Percentiles rank a stretch among this genome's conserved stretches.
These are phyloP conservation scores for Didymella glomerata DNA, from an alignment of 2,329 filamentous ascomycete species.

Conservation along the genomic window DNA sequence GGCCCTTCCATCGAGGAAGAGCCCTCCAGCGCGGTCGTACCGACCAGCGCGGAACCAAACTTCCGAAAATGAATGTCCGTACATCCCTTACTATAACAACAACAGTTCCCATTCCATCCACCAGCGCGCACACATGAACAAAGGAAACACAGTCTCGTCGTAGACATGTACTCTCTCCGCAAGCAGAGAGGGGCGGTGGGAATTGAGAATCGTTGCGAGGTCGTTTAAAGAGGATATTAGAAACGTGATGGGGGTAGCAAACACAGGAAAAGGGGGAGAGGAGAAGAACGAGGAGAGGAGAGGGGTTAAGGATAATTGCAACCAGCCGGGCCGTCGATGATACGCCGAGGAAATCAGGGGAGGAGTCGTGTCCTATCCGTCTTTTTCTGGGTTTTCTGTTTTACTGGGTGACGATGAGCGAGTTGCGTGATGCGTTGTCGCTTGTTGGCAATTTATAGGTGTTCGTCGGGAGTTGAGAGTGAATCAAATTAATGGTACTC, in stretches of 20 bases:
- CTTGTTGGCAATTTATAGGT: slow-evolving; percentile 30
- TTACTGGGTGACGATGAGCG: slow-evolving; percentile 35
- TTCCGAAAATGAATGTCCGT: slow-evolving; percentile 32
- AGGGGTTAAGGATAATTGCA: slow-evolving; percentile 33
- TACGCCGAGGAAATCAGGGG: slow-evolving; percentile 41
- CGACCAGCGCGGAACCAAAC: slow-evolving; percentile 37
- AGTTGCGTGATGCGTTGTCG: slow-evolving; percentile 30
- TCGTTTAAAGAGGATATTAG: slow-evolving; percentile 21
- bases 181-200: slow-evolving; percentile 32
- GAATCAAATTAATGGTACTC: slow-evolving; percentile 27
- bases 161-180: slow-evolving; percentile 46
- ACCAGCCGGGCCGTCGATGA: slow-evolving; percentile 31
- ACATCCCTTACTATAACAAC: slow-evolving; percentile 25
- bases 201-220: slow-evolving; percentile 25
- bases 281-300: slow-evolving; percentile 26
- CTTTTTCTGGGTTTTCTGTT: slow-evolving; percentile 45
- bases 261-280: slow-evolving; percentile 27
- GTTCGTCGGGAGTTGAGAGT: slow-evolving; percentile 27
- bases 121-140: slow-evolving; percentile 32
- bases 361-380: slow-evolving; percentile 42
- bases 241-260: slow-evolving; percentile 41
- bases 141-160: slow-evolving; percentile 47
- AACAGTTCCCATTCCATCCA: slow-evolving; percentile 26
- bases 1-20: slow-evolving; percentile 32
- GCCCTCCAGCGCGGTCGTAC: slow-evolving; percentile 35